Conservation (phyloP, 495 filamentous ascomycete genomes). For the Aspergillus leporis region DNA sequence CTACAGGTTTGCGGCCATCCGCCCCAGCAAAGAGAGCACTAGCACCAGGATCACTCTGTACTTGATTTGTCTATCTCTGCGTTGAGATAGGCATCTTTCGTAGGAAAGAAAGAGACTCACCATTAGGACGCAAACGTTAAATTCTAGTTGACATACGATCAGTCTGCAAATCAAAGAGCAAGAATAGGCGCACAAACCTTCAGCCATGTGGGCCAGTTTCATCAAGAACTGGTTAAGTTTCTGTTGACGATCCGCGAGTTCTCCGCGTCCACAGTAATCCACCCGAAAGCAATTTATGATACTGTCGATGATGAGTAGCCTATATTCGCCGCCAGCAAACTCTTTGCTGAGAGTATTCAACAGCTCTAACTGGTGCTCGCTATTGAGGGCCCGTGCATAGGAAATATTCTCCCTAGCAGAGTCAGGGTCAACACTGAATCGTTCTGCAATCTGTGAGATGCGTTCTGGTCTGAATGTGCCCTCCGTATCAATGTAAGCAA, state of each 20-base stretch:
- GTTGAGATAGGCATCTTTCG: neutral
- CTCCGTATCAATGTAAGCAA: slow-evolving; percentile 81
- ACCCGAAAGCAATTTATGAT: slow-evolving; percentile 79
- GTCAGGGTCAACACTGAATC: slow-evolving; percentile 69
- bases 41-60: slow-evolving; percentile 79
- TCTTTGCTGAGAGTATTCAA: slow-evolving; percentile 65
- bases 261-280: slow-evolving; percentile 73
- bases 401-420: slow-evolving; percentile 73
- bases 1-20: slow-evolving; percentile 74
- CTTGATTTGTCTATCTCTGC: slow-evolving; percentile 66
- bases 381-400: slow-evolving; percentile 71
- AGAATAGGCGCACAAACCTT: slow-evolving; percentile 47
- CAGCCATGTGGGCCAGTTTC: slow-evolving; percentile 71
- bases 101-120: slow-evolving; percentile 35
- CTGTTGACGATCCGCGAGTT: slow-evolving; percentile 75
- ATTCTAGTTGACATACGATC: slow-evolving; percentile 50
- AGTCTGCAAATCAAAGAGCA: slow-evolving; percentile 3
- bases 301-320: slow-evolving; percentile 74
- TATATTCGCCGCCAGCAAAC: slow-evolving; percentile 69
- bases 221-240: slow-evolving; percentile 72
- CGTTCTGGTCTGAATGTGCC: slow-evolving; percentile 76
- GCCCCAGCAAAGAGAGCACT: slow-evolving; percentile 77
- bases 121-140: slow-evolving; percentile 76
- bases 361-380: slow-evolving; percentile 73
- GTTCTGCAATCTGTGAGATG: slow-evolving; percentile 71